Base-by-base conservation (phyloP, 2,329 filamentous ascomycete genomes). In the Colletotrichum agaves region DNA sequence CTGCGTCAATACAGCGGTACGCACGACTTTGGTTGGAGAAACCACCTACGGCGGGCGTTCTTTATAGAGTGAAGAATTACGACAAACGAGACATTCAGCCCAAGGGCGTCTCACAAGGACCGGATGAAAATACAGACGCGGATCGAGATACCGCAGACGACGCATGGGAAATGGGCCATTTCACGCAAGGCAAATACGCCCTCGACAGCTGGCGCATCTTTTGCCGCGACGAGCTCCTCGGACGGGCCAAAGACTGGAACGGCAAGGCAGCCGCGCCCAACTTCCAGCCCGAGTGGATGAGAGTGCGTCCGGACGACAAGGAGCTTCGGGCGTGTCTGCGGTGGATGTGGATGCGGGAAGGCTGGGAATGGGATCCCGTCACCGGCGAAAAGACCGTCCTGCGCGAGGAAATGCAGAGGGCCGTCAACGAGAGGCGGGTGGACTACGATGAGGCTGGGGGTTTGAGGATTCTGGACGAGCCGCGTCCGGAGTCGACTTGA, bases 191-290 rank as follows among this genome's bases (percentile, higher is more conserved):
- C 15, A 84, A 88, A 1, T 98, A 98, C 77, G 92, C 93, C 0
- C 83, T 95, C 55, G 94, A 98, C 78, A 94, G 91, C 74, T 98
- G 93, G 92, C 88, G 94, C 3, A 97, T 98, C 70, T 98, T 98
- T 78, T 97, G 93, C 76, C 88, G 94, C 2, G 94, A 98, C 76
- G 83, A 85, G 35, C 78, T 97, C 23, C 86, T 94, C 7, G 90
- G 89, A 0, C 78, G 89, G 17, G 88, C 90, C 1, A 76, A 79
- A 10, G 87, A 90, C 70, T 93, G 90, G 87, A 90, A 88, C 73
- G 91, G 91, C 1, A 82, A 79, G 73, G 75, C 86, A 71, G 71
- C 80, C 73, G 71, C 80, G 74, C 68, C 78, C 58, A 81, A 83
- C 13, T 93, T 94, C 75, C 90, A 93, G 73, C 93, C 93, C 0